Evolutionary conservation across 2,329 filamentous ascomycete genomes (phyloP), one percentile per base, ranked within the genome.

Genomic region (Beauveria brongniartii): DNA sequence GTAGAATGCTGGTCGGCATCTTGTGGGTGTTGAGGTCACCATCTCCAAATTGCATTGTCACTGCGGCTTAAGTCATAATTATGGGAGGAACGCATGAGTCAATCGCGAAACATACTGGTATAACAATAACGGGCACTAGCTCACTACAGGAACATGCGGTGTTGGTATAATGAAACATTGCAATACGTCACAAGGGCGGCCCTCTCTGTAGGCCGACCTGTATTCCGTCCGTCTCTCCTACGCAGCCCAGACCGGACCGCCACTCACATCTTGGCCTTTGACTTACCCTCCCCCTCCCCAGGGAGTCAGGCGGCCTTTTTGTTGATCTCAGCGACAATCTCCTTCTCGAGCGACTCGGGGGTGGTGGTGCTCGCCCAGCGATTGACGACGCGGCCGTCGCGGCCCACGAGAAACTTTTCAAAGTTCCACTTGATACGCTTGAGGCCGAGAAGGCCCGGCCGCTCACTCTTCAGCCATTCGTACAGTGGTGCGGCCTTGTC

Each of bases 381-480:
- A 30, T 83, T 83, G 77, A 90, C 89, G 67, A 97, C 91, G 77
- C 88, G 83, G 28, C 94, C 94, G 74, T 97, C 91, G 64, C 85
- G 83, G 63, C 88, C 89, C 66, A 99, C 80, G 65, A 99, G 78
- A 78, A 97, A 99, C 84, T 99, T 99, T 77, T 99, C 94, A 80
- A 97, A 99, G 79, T 99, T 99, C 94, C 94, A 99, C 88, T 97
- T 97, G 69, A 99, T 82, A 64, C 87, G 77, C 87, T 95, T 93
- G 71, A 97, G 74, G 22, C 94, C 94, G 77, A 97, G 77, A 61
- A 97, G 70, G 24, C 94, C 92, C 1, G 93, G 83, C 80, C 91
- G 88, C 76, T 87, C 78, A 48, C 76, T 74, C 80, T 88, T 89
- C 70, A 89, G 75, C 84, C 84, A 99, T 72, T 89, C 82, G 74